Evolutionary conservation across 345 rosid species (phyloP).

Genomic region (Dipteronia sinensis): DNA sequence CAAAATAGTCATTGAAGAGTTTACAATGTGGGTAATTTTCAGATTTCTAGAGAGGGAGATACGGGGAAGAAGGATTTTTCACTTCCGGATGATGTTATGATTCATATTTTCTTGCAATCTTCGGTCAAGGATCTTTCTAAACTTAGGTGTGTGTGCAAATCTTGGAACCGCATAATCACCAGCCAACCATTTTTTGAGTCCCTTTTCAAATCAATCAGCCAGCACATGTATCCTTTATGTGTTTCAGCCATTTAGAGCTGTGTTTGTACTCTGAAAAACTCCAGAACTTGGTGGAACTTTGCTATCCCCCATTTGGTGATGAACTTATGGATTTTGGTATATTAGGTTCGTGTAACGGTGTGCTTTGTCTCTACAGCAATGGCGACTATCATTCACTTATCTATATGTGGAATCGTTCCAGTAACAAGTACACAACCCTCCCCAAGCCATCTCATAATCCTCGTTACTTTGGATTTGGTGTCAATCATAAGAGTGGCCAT

Average conservation of each 20-base stretch:
- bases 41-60: constrained; percentile 1
- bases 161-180: constrained; percentile 17
- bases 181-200: constrained; percentile 9
- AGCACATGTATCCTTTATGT: neutral
- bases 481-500: constrained; percentile 5
- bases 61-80: neutral
- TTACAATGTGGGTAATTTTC: neutral
- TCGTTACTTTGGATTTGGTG: constrained; percentile 24
- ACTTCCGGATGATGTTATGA: constrained; percentile 18
- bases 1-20: neutral
- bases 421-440: constrained; percentile 12
- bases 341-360: constrained; percentile 14
- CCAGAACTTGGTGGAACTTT: constrained; percentile 5
- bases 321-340: constrained; percentile 13
- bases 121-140: constrained; percentile 7
- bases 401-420: constrained; percentile 23
- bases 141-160: constrained; percentile 22
- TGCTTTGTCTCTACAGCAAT: constrained; percentile 21
- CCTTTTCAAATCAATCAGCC: neutral
- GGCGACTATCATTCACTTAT: constrained; percentile 14
- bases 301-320: constrained; percentile 5
- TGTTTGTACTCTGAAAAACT: constrained; percentile 5
- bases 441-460: constrained; percentile 14
- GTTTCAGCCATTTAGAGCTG: constrained; percentile 11
- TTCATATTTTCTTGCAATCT: constrained; percentile 10